Evolutionary conservation across 176 grass and related monocot species (phyloP).

Genomic region (Bolboschoenus planiculmis): DNA sequence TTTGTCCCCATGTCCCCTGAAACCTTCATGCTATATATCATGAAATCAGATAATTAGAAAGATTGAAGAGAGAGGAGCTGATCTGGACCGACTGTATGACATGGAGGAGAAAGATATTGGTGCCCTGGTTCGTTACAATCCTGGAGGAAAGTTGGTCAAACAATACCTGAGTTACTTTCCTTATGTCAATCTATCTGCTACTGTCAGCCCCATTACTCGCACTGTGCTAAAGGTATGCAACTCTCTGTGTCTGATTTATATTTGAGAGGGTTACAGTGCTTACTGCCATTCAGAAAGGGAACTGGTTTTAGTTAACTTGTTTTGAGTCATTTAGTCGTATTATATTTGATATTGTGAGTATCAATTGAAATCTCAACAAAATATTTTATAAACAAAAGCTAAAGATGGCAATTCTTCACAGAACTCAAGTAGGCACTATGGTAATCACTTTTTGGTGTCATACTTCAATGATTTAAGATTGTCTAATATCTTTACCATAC

Average conservation of each 20-base stretch:
- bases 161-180: conserved; percentile 77
- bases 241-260: background rate
- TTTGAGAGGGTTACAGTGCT: background rate
- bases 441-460: background rate
- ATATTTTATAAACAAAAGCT: background rate
- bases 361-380: background rate
- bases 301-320: background rate
- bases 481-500: background rate
- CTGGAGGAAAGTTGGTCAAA: conserved; percentile 90
- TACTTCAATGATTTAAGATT: background rate
- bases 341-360: background rate
- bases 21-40: background rate
- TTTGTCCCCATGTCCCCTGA: background rate
- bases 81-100: conserved; percentile 79
- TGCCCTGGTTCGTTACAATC: conserved; percentile 72
- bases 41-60: conserved; percentile 64
- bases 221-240: conserved; percentile 86
- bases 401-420: background rate
- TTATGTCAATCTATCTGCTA: conserved; percentile 64
- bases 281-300: background rate
- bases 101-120: conserved; percentile 98
- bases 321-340: background rate
- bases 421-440: background rate
- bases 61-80: conserved; percentile 77
- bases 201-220: conserved; percentile 87